A percentile compares a stretch with the other conserved stretches of the same genome.
Evolutionary conservation across 23 red algal genomes (phyloP).

Genomic region (Porphyridium purpureum): DNA sequence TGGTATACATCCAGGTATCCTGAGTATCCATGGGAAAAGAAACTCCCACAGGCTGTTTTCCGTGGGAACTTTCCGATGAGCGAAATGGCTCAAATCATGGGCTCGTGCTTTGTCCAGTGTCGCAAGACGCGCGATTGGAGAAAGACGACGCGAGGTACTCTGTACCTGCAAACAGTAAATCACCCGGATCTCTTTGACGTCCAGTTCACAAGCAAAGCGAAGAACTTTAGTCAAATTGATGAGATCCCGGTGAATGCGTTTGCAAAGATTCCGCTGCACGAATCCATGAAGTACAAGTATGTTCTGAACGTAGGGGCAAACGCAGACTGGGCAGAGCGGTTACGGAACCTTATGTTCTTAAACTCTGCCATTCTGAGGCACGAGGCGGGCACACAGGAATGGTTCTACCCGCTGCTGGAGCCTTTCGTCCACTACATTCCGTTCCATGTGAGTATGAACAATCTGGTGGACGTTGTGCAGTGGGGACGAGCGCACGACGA

Average conservation of each 20-base stretch:
- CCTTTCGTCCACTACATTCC: conserved; percentile 53
- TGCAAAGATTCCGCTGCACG: conserved; percentile 10
- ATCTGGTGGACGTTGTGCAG: conserved; percentile 22
- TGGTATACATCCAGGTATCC: conserved; percentile 2
- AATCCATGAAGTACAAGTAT: conserved; percentile 27
- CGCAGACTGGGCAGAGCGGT: conserved; percentile 54
- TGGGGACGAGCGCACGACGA: conserved; percentile 25
- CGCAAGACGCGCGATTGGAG: conserved; percentile 12
- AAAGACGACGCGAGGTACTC: conserved; percentile 21
- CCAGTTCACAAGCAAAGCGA: conserved; percentile 24
- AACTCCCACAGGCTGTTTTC: conserved; percentile 15
- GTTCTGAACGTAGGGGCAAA: conserved; percentile 38
- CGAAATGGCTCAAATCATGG: conserved; percentile 19
- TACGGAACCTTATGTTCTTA: conserved; percentile 17
- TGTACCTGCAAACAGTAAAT: conserved; percentile 7
- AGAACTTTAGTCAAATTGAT: too few species aligned
- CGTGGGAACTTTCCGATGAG: conserved; percentile 32
- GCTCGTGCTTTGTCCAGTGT: conserved; percentile 23
- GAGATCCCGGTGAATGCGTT: too few species aligned
- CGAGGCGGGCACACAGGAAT: conserved; percentile 30
- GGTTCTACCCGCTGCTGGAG: conserved; percentile 26
- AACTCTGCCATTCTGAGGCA: conserved; percentile 26
- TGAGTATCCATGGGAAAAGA: conserved; percentile 37
- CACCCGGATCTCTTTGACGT: conserved; percentile 22
- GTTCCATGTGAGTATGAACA: conserved; percentile 8